Evolutionary conservation across 2,329 filamentous ascomycete genomes (phyloP).

Genomic region (Trichophyton mentagrophytes): DNA sequence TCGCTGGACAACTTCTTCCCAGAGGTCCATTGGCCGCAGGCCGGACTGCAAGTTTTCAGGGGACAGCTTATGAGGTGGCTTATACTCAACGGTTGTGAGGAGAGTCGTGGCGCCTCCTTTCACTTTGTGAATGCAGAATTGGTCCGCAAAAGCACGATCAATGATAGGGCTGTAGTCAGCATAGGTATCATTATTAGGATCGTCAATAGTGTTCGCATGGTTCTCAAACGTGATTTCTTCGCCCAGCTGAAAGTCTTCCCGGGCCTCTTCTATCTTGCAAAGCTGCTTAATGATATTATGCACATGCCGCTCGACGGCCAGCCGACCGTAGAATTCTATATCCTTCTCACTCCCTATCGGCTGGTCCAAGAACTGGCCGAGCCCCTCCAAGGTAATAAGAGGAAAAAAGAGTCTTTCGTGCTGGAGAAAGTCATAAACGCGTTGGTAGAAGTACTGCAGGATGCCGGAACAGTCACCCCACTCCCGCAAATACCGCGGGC

Average conservation of each 20-base stretch:
- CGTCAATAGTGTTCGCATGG: slow-evolving; percentile 5
- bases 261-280: slow-evolving; percentile 18
- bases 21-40: slow-evolving; percentile 6
- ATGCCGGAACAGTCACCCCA: neutral
- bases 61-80: slow-evolving; percentile 15
- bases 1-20: slow-evolving; percentile 7
- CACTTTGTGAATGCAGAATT: slow-evolving; percentile 15
- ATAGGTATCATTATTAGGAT: too few relatives aligned
- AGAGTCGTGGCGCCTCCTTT: neutral
- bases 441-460: neutral
- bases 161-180: too few relatives aligned
- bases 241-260: slow-evolving; percentile 16
- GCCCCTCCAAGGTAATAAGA: neutral
- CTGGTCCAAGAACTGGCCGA: neutral
- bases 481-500: neutral
- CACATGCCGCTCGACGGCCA: slow-evolving; percentile 20
- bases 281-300: slow-evolving; percentile 19
- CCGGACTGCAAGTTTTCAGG: neutral
- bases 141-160: slow-evolving; percentile 8
- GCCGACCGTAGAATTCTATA: slow-evolving; percentile 19
- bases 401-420: neutral
- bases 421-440: neutral
- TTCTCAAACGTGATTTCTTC: slow-evolving; percentile 16
- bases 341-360: slow-evolving; percentile 21
- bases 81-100: slow-evolving; percentile 14